Evolutionary conservation across 192 early-diverging fungal species (phyloP), one percentile per base, ranked within the genome.

Genomic region (Backusella tarrabulga): DNA sequence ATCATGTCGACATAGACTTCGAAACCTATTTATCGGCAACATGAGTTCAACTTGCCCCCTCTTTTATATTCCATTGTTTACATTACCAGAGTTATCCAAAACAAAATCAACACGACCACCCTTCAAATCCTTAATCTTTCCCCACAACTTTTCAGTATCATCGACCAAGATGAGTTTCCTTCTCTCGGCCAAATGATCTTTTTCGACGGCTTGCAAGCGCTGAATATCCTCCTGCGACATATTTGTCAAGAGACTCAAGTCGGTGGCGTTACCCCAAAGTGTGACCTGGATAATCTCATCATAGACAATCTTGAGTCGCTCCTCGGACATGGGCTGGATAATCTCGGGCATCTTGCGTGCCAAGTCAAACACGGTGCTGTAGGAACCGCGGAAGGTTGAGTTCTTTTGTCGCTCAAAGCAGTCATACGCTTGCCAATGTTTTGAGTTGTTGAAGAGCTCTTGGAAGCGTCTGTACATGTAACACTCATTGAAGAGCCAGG

Each of bases 251-350:
- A 98, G 86, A 67, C 92, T 94, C 69, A 96, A 81, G 71, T 96
- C 96, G 0, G 92, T 92, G 36, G 93, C 91, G 85, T 98, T 98
- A 4, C 96, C 96, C 96, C 96, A 98, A 56, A 98, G 82, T 32
- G 88, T 92, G 35, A 95, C 87, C 79, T 93, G 89, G 36, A 88
- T 79, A 77, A 95, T 77, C 77, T 94, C 94, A 77, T 88, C 83
- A 75, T 93, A 94, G 7, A 87, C 81, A 68, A 90, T 60, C 21
- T 85, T 83, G 35, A 77, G 29, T 29, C 79, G 38, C 9, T 77
- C 73, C 17, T 82, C 79, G 52, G 35, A 73, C 73, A 77, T 71
- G 3, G 29, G 79, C 41, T 32, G 63, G 60, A 71, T 81, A 35
- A 66, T 79, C 63, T 52, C 79, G 66, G 46, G 77, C 84, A 63